Conservation (phyloP, 2,329 filamentous ascomycete genomes). For the Sphaerulina vaccinii region DNA sequence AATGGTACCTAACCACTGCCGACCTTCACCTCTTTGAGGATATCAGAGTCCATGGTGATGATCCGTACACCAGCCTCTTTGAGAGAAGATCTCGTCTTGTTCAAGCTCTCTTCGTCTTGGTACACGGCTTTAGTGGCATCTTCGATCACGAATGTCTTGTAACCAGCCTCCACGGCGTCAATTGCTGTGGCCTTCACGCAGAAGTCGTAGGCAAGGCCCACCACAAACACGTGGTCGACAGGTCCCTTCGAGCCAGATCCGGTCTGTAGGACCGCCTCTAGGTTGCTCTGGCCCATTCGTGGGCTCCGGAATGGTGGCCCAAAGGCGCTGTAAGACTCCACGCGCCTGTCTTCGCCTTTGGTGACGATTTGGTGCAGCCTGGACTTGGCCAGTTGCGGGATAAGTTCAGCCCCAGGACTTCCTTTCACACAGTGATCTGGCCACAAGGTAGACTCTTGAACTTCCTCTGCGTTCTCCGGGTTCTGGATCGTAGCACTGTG, state of each 20-base stretch:
- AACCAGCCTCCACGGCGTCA: conserved; percentile 74
- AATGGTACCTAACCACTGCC: too few relatives aligned
- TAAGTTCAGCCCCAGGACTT: conserved; percentile 68
- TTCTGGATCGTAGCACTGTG: conserved; percentile 67
- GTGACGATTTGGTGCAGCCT: conserved; percentile 66
- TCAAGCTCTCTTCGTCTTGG: conserved; percentile 55
- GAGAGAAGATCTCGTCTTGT: conserved; percentile 49
- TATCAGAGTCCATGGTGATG: conserved; percentile 10
- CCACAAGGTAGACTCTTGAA: conserved; percentile 75
- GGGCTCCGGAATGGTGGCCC: conserved; percentile 71
- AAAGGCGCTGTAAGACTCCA: conserved; percentile 96
- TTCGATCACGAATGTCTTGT: conserved; percentile 70
- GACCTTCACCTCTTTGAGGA: conserved; percentile 9
- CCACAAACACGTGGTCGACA: conserved; percentile 79
- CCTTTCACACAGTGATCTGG: conserved; percentile 83
- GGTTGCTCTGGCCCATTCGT: conserved; percentile 58
- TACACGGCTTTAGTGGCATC: conserved; percentile 77
- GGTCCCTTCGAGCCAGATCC: too few relatives aligned
- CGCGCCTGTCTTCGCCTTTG: conserved; percentile 70
- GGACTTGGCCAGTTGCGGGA: too few relatives aligned
- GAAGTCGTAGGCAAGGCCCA: conserved; percentile 83
- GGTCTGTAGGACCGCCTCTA: conserved; percentile 63
- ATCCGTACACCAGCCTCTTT: conserved; percentile 15
- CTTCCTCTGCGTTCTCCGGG: conserved; percentile 62
- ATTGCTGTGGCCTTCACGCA: conserved; percentile 82